phyloP scores from a whole-genome alignment of 768 basidiomycete species.

The Podaxis pistillaris region DNA sequence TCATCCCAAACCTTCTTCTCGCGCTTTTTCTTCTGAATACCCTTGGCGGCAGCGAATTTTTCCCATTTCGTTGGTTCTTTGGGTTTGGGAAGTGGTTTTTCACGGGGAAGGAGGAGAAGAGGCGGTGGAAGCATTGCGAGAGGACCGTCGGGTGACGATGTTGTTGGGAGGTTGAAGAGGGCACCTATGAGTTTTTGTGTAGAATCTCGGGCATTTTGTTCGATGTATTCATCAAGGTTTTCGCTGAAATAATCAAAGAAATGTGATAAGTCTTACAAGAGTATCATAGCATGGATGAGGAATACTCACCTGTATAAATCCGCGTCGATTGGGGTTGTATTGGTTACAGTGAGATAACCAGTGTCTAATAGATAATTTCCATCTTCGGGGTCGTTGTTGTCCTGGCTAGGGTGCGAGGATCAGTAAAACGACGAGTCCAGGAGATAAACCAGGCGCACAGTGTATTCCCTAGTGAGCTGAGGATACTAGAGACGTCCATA shows the following conservation, averaged over 20 bases:
- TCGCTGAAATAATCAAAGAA: constrained; percentile 40
- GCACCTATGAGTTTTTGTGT: constrained; percentile 76
- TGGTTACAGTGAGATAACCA: constrained; percentile 82
- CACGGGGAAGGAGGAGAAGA: constrained; percentile 75
- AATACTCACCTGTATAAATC: constrained; percentile 74
- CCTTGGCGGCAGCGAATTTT: constrained; percentile 90
- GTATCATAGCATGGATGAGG: neutral
- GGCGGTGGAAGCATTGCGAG: constrained; percentile 80
- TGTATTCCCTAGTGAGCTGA: constrained; percentile 72
- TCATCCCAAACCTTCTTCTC: constrained; percentile 93
- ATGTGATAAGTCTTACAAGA: neutral
- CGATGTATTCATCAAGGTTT: constrained; percentile 80
- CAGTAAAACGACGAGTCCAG: neutral
- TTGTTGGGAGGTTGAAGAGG: constrained; percentile 81
- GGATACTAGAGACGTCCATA: constrained; percentile 84
- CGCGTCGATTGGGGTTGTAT: constrained; percentile 82
- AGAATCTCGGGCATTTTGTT: constrained; percentile 75
- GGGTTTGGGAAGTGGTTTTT: constrained; percentile 91
- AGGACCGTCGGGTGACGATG: constrained; percentile 75
- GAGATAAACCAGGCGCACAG: constrained; percentile 36
- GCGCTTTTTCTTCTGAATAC: constrained; percentile 76
- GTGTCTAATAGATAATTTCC: constrained; percentile 50
- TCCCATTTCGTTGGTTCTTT: constrained; percentile 98
- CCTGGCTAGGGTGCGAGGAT: constrained; percentile 55
- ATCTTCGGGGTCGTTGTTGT: constrained; percentile 70